A percentile compares a stretch with the other conserved stretches of the same genome.
phyloP scores from a whole-genome alignment of 805 yeast genomes.

The Saccharomycopsis selenospora region DNA sequence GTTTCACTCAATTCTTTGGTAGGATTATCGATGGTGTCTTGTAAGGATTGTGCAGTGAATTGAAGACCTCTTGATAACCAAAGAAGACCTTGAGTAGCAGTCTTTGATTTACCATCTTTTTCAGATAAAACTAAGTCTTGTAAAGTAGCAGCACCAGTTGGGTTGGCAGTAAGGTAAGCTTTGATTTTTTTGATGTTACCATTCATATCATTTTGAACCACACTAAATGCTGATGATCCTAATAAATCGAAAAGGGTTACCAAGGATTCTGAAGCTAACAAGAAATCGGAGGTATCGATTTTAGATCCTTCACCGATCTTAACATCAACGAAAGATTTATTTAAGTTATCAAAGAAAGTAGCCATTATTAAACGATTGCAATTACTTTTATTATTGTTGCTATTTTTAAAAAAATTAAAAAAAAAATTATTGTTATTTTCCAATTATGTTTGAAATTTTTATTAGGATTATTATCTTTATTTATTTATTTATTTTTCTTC shows the following conservation, averaged over 20 bases:
- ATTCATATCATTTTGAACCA: constrained; percentile 80
- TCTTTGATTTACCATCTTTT: constrained; percentile 55
- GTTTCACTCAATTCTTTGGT: constrained; percentile 59
- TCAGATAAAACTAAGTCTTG: constrained; percentile 75
- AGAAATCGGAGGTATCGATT: constrained; percentile 65
- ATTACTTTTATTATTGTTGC: not conserved
- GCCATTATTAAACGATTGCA: too few species aligned
- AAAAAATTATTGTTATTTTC: too few species aligned
- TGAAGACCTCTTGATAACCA: constrained; percentile 84
- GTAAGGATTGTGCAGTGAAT: constrained; percentile 86
- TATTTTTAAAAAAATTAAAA: not conserved
- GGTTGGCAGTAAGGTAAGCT: constrained; percentile 55
- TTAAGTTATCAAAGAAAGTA: constrained; percentile 77
- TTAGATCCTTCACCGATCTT: constrained; percentile 51
- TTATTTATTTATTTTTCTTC: too few species aligned
- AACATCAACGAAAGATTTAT: constrained; percentile 69
- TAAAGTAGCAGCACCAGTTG: constrained; percentile 56
- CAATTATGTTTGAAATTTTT: too few species aligned
- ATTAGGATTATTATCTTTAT: too few species aligned
- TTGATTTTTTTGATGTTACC: constrained; percentile 79
- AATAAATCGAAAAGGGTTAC: constrained; percentile 77
- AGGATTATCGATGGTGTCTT: constrained; percentile 65
- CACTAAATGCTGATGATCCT: constrained; percentile 78
- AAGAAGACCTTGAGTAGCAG: constrained; percentile 84
- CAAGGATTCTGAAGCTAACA: constrained; percentile 78